phyloP scores from a whole-genome alignment of 2,329 filamentous ascomycete genomes.

The Botryotinia convoluta region DNA sequence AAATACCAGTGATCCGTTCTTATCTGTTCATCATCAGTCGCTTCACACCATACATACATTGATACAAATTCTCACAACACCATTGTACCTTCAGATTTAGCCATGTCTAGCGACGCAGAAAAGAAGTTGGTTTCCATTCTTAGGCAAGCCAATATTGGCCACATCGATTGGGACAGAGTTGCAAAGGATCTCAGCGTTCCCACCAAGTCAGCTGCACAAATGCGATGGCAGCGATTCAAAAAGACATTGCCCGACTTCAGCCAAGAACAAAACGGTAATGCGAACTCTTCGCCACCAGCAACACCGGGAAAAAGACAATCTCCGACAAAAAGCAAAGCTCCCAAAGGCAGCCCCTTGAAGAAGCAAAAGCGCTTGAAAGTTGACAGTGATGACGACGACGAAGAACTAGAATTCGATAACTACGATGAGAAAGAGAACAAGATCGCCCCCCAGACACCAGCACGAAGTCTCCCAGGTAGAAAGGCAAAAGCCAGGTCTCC shows the following conservation, averaged over 20 bases:
- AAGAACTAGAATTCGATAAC: neutral
- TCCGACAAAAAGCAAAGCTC: slow-evolving; percentile 4
- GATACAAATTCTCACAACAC: neutral
- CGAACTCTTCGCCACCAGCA: neutral
- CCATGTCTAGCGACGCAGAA: neutral
- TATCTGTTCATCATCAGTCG: neutral
- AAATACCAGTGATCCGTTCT: neutral
- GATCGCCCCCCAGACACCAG: neutral
- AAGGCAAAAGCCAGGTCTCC: slow-evolving; percentile 1
- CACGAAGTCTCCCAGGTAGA: slow-evolving; percentile 14
- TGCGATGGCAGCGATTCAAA: slow-evolving; percentile 7
- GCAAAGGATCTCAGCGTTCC: slow-evolving; percentile 5
- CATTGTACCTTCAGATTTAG: neutral
- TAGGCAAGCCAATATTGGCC: neutral
- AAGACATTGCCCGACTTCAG: neutral
- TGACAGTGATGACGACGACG: slow-evolving; percentile 5
- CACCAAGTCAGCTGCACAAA: neutral
- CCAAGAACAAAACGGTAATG: neutral
- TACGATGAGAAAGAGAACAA: neutral
- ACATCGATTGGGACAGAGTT: slow-evolving; percentile 2
- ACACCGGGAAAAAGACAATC: slow-evolving; percentile 13
- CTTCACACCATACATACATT: neutral
- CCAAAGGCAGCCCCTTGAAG: neutral
- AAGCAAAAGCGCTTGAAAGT: slow-evolving; percentile 7
- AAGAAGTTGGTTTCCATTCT: slow-evolving; percentile 8